phyloP scores from a whole-genome alignment of 2,329 filamentous ascomycete species.

The Akanthomyces dipterigenus region DNA sequence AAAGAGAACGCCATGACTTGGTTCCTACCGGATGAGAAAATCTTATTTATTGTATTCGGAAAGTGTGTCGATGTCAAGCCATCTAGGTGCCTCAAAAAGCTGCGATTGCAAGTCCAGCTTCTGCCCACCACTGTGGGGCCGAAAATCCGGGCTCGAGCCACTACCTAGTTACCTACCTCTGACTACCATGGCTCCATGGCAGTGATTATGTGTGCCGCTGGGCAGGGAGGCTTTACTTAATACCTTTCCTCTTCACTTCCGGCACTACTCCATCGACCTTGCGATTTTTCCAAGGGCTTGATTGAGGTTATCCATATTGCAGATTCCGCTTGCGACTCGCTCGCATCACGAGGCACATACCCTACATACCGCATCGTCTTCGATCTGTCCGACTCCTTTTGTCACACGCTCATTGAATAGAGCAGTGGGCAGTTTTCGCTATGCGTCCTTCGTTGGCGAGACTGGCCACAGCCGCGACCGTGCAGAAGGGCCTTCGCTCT shows the following conservation, averaged over 20 bases:
- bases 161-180: not conserved
- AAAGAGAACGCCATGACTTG: conserved; percentile 51
- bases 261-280: not conserved
- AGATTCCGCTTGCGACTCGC: not conserved
- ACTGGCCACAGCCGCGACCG: conserved; percentile 32
- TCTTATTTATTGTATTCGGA: not conserved
- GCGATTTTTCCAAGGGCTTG: no score
- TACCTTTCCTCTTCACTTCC: not conserved
- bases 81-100: not conserved
- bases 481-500: conserved; percentile 27
- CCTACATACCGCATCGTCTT: not conserved
- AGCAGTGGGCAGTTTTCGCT: not conserved
- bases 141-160: conserved; percentile 7
- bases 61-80: not conserved
- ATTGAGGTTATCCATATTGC: not conserved
- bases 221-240: not conserved
- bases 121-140: conserved; percentile 1
- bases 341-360: not conserved
- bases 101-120: not conserved
- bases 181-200: no score
- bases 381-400: not conserved
- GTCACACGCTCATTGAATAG: not conserved
- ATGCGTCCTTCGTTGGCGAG: conserved; percentile 24
- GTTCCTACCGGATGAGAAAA: not conserved
- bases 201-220: no score